Percentiles rank a stretch among this genome's conserved stretches.
phyloP scores from a whole-genome alignment of 2,329 filamentous ascomycete genomes.

The Pyrenophora graminea region DNA sequence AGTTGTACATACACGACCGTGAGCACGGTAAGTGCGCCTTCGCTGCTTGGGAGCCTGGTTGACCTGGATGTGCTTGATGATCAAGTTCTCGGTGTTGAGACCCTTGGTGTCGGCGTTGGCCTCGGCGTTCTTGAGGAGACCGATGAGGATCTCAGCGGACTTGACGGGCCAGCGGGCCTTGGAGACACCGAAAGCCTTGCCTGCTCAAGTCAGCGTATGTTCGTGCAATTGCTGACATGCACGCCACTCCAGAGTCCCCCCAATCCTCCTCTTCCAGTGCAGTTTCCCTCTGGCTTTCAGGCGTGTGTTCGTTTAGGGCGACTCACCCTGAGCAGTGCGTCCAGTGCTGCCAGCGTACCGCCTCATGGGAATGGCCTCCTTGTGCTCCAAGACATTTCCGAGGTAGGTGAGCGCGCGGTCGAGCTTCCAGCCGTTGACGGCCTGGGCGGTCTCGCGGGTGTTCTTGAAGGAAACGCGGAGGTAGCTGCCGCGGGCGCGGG shows the following conservation, averaged over 20 bases:
- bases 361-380: constrained; percentile 97
- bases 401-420: constrained; percentile 94
- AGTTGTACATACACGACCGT: constrained; percentile 87
- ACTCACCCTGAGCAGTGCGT: constrained; percentile 96
- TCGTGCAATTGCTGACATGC: constrained; percentile 8
- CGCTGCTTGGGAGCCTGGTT: constrained; percentile 99
- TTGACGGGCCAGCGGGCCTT: constrained; percentile 99
- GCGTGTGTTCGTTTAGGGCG: constrained; percentile 2
- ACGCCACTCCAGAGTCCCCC: not conserved
- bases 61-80: constrained; percentile 99
- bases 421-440: constrained; percentile 99
- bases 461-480: constrained; percentile 99
- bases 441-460: constrained; percentile 98
- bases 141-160: constrained; percentile 97
- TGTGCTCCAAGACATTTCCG: constrained; percentile 96
- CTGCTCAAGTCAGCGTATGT: constrained; percentile 55
- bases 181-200: constrained; percentile 98
- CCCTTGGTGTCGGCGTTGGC: constrained; percentile 54
- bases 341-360: constrained; percentile 95
- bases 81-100: constrained; percentile 84
- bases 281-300: not conserved
- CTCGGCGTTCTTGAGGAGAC: constrained; percentile 69
- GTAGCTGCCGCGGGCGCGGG: constrained; percentile 97
- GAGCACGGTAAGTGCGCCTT: constrained; percentile 98
- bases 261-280: not conserved